Base-by-base conservation (phyloP, 2,329 filamentous ascomycete genomes). In the Aspergillus luchuensis region DNA sequence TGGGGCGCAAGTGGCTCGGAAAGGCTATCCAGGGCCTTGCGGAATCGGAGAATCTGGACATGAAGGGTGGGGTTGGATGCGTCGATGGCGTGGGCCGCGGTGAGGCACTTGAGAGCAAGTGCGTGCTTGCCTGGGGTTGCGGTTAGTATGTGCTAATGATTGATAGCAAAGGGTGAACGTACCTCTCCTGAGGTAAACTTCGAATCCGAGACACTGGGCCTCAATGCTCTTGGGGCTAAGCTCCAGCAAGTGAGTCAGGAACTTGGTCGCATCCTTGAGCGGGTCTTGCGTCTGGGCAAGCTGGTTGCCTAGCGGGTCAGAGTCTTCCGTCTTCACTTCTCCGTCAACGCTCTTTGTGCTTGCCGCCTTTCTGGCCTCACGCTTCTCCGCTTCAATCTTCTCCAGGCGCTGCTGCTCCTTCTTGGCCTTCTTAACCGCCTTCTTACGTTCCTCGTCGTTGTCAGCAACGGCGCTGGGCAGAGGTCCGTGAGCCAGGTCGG, bases 351-450 rank as follows among this genome's bases (percentile, higher is more conserved):
- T 80, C 62, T 88, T 90, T 25, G 84, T 85, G 43, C 84, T 85
- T 33, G 84, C 82, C 25, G 85, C 83, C 80, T 92, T 94, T 75
- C 96, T 92, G 6, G 92, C 91, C 66, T 96, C 92, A 65, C 89
- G 89, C 81, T 91, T 91, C 67, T 92, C 91, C 25, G 89, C 89
- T 43, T 92, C 91, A 66, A 91, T 89, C 71, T 91, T 88, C 75
- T 93, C 90, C 36, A 89, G 81, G 67, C 85, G 87, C 65, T 88
- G 85, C 23, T 87, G 87, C 69, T 94, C 91, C 74, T 91, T 95
- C 78, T 89, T 91, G 0, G 92, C 91, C 80, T 96, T 97, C 81
- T 96, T 96, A 28, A 89, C 84, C 0, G 91, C 91, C 81, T 94
- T 96, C 81, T 94, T 96, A 67, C 86, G 87, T 69, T 94, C 91